These are phyloP conservation scores for Forsythia viridissima DNA, from an alignment of 257 asterid species.

Conservation along the genomic window DNA sequence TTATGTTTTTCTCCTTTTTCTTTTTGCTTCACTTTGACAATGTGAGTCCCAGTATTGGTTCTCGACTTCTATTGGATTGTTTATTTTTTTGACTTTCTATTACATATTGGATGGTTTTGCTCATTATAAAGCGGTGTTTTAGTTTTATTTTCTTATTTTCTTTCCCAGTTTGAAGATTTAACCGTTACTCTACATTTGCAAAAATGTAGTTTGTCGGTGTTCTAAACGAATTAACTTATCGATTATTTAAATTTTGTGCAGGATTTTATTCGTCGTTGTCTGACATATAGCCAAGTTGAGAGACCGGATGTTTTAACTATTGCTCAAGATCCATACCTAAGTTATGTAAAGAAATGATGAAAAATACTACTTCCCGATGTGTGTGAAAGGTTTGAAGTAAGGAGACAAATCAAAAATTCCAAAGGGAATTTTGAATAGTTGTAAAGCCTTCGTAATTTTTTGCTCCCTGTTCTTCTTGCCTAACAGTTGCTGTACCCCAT, in stretches of 20 bases:
- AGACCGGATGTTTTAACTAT: slow-evolving; percentile 86
- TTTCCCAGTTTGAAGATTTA: background rate
- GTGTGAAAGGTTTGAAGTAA: background rate
- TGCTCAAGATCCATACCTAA: slow-evolving; percentile 89
- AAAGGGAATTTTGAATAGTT: slow-evolving; percentile 54
- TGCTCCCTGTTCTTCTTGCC: background rate
- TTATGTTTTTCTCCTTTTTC: background rate
- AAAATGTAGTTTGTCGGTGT: background rate
- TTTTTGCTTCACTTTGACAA: background rate
- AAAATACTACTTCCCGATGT: background rate
- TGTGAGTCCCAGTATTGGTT: background rate
- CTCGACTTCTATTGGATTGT: background rate
- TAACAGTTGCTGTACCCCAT: background rate
- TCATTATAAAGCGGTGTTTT: background rate
- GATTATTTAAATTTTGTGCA: slow-evolving; percentile 28
- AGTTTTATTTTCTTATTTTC: background rate
- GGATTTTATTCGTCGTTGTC: slow-evolving; percentile 95
- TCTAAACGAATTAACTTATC: background rate
- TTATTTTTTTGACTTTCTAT: background rate
- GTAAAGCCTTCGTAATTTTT: slow-evolving; percentile 31
- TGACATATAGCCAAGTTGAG: slow-evolving; percentile 83
- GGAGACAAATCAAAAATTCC: slow-evolving; percentile 20
- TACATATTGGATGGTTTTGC: background rate
- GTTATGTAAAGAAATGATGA: slow-evolving; percentile 70
- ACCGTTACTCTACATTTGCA: background rate